These are phyloP conservation scores for Sporobolomyces phaffii DNA, from an alignment of 768 basidiomycete species.

Conservation along the genomic window DNA sequence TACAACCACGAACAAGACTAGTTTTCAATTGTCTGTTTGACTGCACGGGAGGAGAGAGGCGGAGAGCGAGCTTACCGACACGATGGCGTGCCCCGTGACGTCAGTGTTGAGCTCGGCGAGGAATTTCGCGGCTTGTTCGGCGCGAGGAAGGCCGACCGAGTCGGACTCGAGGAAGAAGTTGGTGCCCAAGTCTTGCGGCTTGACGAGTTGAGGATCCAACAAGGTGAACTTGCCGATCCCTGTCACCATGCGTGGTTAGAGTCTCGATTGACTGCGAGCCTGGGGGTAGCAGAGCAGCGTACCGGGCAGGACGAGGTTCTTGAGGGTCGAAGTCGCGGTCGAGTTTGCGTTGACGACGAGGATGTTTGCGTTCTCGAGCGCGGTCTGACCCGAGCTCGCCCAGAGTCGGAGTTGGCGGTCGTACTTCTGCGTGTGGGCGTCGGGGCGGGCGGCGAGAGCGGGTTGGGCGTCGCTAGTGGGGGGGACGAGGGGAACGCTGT, in stretches of 20 bases:
- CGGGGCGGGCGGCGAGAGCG: conserved; percentile 14
- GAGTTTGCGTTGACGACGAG: conserved; percentile 75
- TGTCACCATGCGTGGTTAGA: conserved; percentile 20
- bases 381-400: conserved; percentile 84
- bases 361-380: conserved; percentile 75
- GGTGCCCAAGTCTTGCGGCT: conserved; percentile 76
- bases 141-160: conserved; percentile 74
- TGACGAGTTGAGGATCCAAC: conserved; percentile 61
- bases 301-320: conserved; percentile 92
- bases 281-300: conserved; percentile 3
- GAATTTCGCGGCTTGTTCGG: conserved; percentile 68
- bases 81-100: conserved; percentile 65
- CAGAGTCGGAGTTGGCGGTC: conserved; percentile 92
- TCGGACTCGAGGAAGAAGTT: conserved; percentile 86
- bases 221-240: conserved; percentile 91
- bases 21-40: no score
- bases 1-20: no score
- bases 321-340: conserved; percentile 79
- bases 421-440: conserved; percentile 72
- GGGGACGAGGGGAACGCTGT: conserved; percentile 6
- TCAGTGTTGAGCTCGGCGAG: conserved; percentile 81
- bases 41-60: no score
- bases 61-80: conserved; percentile 49
- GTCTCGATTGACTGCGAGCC: not conserved
- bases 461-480: not conserved